These are phyloP conservation scores for Glycine tomentella DNA, from an alignment of 306 rosid genomes.

Conservation along the genomic window DNA sequence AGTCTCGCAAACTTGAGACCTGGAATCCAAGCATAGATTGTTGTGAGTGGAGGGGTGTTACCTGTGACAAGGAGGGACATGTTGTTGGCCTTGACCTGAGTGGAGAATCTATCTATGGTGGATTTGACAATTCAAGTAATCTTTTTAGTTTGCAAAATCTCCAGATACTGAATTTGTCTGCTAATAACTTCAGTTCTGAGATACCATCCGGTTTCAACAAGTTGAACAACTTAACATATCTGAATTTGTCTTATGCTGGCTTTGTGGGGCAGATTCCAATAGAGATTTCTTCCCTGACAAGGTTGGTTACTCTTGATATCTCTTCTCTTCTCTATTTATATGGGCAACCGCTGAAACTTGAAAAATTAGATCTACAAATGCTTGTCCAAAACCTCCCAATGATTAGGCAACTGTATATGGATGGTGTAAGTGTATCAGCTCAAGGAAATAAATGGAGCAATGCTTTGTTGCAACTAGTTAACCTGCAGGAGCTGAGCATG, in stretches of 20 bases:
- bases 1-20: not conserved
- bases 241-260: slow-evolving; percentile 20
- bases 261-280: slow-evolving; percentile 33
- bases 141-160: slow-evolving; percentile 34
- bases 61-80: slow-evolving; percentile 41
- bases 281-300: slow-evolving; percentile 29
- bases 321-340: not conserved
- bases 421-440: slow-evolving; percentile 50
- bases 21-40: slow-evolving; percentile 39
- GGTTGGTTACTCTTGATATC: slow-evolving; percentile 38
- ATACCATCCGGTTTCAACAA: slow-evolving; percentile 40
- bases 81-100: slow-evolving; percentile 37
- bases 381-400: slow-evolving; percentile 33
- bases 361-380: slow-evolving; percentile 17
- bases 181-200: not conserved
- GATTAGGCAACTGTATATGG: slow-evolving; percentile 45
- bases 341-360: slow-evolving; percentile 21
- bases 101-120: slow-evolving; percentile 16
- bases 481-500: slow-evolving; percentile 43
- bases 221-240: slow-evolving; percentile 20
- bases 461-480: not conserved
- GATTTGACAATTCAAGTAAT: slow-evolving; percentile 19
- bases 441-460: slow-evolving; percentile 54
- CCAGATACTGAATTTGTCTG: not conserved
- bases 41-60: slow-evolving; percentile 60